Evolutionary conservation across 2,329 filamentous ascomycete genomes (phyloP).

Genomic region (Bertia moriformis): DNA sequence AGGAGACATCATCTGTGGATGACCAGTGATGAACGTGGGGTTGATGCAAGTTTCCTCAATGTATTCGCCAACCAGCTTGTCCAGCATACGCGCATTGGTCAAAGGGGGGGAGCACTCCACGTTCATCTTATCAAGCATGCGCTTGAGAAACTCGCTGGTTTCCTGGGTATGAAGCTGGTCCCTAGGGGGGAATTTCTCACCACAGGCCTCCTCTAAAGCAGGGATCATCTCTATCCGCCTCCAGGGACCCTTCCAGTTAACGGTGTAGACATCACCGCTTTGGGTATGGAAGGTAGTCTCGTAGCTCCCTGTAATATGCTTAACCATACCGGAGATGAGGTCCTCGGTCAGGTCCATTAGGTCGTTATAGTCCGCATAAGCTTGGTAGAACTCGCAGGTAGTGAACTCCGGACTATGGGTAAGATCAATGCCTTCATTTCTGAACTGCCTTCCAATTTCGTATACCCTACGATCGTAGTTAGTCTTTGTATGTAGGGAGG

Average conservation of each 20-base stretch:
- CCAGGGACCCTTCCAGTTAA: constrained; percentile 97
- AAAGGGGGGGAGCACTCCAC: constrained; percentile 79
- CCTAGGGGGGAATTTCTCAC: constrained; percentile 83
- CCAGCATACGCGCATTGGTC: constrained; percentile 90
- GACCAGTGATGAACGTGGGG: constrained; percentile 78
- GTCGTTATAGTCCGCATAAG: constrained; percentile 82
- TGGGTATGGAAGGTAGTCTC: constrained; percentile 77
- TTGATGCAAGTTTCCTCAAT: constrained; percentile 89
- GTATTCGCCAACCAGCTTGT: constrained; percentile 86
- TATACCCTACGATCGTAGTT: constrained; percentile 56
- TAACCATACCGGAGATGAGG: constrained; percentile 76
- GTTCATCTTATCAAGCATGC: constrained; percentile 73
- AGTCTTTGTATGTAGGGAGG: too few species aligned
- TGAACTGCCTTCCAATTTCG: constrained; percentile 87
- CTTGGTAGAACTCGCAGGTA: constrained; percentile 92
- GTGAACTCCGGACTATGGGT: constrained; percentile 47
- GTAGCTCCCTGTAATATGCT: constrained; percentile 74
- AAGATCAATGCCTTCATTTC: constrained; percentile 72
- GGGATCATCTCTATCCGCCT: constrained; percentile 90
- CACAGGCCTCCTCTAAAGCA: constrained; percentile 73
- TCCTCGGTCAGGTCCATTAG: constrained; percentile 86
- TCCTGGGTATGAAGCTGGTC: constrained; percentile 81
- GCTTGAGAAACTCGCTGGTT: constrained; percentile 75
- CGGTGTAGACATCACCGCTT: constrained; percentile 69
- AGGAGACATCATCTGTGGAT: constrained; percentile 79